These are phyloP conservation scores for Viola odorata DNA, from an alignment of 345 rosid species.

Conservation along the genomic window DNA sequence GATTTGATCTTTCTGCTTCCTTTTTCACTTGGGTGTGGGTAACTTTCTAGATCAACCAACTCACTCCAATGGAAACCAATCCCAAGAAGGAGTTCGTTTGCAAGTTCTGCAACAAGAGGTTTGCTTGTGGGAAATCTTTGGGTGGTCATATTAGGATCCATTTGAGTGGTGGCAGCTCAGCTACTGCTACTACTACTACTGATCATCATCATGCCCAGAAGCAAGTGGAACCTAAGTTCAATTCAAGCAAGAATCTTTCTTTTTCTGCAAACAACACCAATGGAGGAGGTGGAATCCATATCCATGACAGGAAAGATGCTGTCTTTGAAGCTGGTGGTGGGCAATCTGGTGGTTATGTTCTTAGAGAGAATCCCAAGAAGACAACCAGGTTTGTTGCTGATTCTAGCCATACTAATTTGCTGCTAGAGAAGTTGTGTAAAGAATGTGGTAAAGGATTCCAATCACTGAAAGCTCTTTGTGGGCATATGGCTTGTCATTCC, in stretches of 20 bases:
- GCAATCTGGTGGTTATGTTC: slow-evolving; percentile 46
- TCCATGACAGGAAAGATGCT: slow-evolving; percentile 15
- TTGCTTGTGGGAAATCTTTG: slow-evolving; percentile 73
- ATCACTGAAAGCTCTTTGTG: slow-evolving; percentile 82
- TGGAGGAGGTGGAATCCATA: background rate
- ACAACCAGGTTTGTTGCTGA: slow-evolving; percentile 44
- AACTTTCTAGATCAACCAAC: slow-evolving; percentile 16
- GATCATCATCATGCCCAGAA: slow-evolving; percentile 14
- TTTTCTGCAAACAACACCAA: background rate
- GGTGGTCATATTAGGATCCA: slow-evolving; percentile 94
- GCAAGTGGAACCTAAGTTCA: slow-evolving; percentile 34
- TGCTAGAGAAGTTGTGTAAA: slow-evolving; percentile 47
- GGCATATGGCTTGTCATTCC: slow-evolving; percentile 91
- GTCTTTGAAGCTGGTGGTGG: slow-evolving; percentile 37
- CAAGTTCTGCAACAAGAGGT: slow-evolving; percentile 70
- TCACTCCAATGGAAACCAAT: slow-evolving; percentile 46
- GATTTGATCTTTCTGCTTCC: slow-evolving; percentile 19
- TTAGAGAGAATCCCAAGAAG: slow-evolving; percentile 67
- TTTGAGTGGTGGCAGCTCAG: slow-evolving; percentile 28
- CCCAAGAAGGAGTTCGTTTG: slow-evolving; percentile 60
- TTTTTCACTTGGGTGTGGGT: slow-evolving; percentile 26
- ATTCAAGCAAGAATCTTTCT: slow-evolving; percentile 15
- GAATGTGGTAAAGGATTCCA: slow-evolving; percentile 87
- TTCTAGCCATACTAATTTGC: slow-evolving; percentile 27
- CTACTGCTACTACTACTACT: slow-evolving; percentile 19